Percentiles rank a stretch among this genome's conserved stretches.
phyloP scores from a whole-genome alignment of 2,329 filamentous ascomycete species.

The Colletotrichum spinosum region DNA sequence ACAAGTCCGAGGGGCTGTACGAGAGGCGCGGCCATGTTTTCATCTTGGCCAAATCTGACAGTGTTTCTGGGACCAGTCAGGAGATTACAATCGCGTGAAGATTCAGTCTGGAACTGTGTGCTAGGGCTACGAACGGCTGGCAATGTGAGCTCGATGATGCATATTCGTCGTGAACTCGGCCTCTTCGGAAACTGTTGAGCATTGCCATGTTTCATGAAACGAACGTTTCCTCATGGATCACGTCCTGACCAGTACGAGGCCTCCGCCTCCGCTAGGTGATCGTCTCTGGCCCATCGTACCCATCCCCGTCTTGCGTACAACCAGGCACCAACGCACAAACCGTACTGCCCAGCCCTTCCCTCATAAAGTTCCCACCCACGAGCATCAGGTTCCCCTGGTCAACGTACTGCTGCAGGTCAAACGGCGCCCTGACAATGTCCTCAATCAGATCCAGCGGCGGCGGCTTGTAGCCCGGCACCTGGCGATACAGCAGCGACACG shows the following conservation, averaged over 20 bases:
- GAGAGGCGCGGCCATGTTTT: too few species aligned
- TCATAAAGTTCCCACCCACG: conserved; percentile 9
- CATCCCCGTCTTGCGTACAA: background rate
- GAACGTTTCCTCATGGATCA: background rate
- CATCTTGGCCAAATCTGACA: too few species aligned
- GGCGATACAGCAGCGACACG: conserved; percentile 8
- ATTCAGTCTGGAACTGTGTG: too few species aligned
- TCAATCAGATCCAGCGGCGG: background rate
- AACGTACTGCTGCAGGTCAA: background rate
- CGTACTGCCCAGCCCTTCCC: background rate
- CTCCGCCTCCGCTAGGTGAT: background rate
- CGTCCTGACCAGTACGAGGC: background rate
- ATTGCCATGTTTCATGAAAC: too few species aligned
- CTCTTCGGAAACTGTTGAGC: too few species aligned
- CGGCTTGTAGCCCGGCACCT: background rate
- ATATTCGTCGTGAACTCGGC: too few species aligned
- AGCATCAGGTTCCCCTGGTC: background rate
- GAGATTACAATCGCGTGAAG: too few species aligned
- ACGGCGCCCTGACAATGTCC: conserved; percentile 8
- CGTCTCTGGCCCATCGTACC: background rate
- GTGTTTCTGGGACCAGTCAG: too few species aligned
- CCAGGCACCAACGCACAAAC: background rate
- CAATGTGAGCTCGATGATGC: too few species aligned
- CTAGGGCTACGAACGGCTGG: too few species aligned
- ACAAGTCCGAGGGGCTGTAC: too few species aligned